These are phyloP conservation scores for Populus ilicifolia DNA, from an alignment of 345 rosid species.

Conservation along the genomic window DNA sequence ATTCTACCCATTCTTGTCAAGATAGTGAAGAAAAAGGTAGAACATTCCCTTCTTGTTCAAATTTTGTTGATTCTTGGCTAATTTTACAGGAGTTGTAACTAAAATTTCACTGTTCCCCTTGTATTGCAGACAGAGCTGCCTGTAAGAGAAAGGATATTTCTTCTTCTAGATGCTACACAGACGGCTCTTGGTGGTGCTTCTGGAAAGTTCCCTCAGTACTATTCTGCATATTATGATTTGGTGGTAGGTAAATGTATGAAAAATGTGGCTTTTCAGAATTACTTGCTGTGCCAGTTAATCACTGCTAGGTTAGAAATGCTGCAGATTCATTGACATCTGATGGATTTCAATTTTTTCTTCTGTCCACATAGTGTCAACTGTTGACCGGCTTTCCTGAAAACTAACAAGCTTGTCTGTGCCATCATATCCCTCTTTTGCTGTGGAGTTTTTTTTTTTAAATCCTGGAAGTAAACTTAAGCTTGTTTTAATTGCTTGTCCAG, in stretches of 20 bases:
- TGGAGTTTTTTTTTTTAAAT: neutral
- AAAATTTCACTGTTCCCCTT: conserved; percentile 9
- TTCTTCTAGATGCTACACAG: conserved; percentile 95
- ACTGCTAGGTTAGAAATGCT: neutral
- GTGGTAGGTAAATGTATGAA: conserved; percentile 62
- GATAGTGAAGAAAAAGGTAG: conserved; percentile 93
- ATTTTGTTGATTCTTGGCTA: conserved; percentile 16
- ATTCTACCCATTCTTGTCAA: conserved; percentile 76
- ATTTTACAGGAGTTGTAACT: conserved; percentile 11
- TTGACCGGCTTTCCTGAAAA: neutral
- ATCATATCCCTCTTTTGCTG: neutral
- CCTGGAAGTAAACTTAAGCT: neutral
- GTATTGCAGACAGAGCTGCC: conserved; percentile 68
- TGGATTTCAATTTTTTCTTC: neutral
- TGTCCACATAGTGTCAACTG: neutral
- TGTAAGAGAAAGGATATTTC: conserved; percentile 82
- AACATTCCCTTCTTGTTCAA: neutral
- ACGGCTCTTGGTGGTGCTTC: conserved; percentile 87
- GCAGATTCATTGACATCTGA: neutral
- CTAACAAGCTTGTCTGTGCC: neutral
- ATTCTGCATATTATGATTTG: conserved; percentile 72
- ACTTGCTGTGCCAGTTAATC: neutral
- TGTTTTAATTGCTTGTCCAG: conserved; percentile 41
- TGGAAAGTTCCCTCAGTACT: conserved; percentile 90
- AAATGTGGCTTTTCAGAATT: neutral